These are phyloP conservation scores for Candida parachauliodes DNA, from an alignment of 805 yeast species.

Conservation along the genomic window DNA sequence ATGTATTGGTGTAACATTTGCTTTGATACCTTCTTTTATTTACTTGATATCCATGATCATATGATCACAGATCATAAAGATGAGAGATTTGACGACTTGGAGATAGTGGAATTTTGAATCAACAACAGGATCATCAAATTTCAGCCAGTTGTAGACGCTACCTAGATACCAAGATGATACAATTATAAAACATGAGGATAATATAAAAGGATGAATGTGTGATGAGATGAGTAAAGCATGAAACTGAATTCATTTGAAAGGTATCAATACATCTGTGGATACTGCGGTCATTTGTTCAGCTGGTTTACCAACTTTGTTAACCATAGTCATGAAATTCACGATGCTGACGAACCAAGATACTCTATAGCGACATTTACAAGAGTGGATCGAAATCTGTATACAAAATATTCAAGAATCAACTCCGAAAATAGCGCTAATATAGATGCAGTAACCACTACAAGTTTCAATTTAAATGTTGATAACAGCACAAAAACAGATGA, in stretches of 20 bases:
- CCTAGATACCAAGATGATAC: neutral
- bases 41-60: conserved; percentile 1
- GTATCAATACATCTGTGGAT: neutral
- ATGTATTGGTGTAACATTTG: conserved; percentile 3
- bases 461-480: no score
- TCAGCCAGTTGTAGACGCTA: no score
- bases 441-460: no score
- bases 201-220: no score
- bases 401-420: no score
- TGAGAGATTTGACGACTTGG: neutral
- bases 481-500: no score
- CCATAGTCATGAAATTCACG: neutral
- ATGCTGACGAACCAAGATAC: neutral
- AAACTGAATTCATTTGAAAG: no score
- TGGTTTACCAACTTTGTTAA: neutral
- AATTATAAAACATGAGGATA: neutral
- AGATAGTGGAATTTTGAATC: conserved; percentile 1
- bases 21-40: neutral
- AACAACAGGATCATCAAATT: neutral
- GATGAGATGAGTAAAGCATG: no score
- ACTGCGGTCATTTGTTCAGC: neutral
- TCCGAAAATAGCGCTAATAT: no score
- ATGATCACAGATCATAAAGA: conserved; percentile 1
- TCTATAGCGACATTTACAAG: neutral
- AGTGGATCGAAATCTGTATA: no score